Conservation (phyloP, 345 rosid genomes). For the Brassica incana region DNA sequence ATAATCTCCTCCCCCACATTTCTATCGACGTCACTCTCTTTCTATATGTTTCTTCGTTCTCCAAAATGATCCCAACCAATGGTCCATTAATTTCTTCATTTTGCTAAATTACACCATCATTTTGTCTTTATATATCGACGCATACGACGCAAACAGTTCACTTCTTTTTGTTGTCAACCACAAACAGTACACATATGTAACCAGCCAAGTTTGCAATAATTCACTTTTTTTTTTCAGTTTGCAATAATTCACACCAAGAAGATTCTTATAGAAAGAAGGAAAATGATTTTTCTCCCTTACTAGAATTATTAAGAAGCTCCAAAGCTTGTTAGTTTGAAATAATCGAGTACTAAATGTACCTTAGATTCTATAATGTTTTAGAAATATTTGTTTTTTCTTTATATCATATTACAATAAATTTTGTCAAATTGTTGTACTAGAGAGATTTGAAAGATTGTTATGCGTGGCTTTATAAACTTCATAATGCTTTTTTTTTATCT, state of each 20-base stretch:
- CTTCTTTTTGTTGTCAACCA: conserved; percentile 37
- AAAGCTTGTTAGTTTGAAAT: conserved; percentile 7
- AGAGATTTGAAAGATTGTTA: not conserved
- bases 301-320: not conserved
- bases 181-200: conserved; percentile 33
- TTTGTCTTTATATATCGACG: conserved; percentile 19
- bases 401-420: not conserved
- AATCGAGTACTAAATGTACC: not conserved
- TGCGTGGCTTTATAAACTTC: conserved; percentile 9
- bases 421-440: conserved; percentile 8
- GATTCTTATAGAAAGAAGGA: conserved; percentile 1
- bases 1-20: conserved; percentile 4
- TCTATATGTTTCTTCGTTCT: conserved; percentile 15
- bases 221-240: not conserved
- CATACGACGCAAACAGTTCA: conserved; percentile 36
- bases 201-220: conserved; percentile 33
- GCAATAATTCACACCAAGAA: conserved; percentile 29
- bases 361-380: not conserved
- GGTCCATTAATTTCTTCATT: conserved; percentile 30
- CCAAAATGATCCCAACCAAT: conserved; percentile 29
- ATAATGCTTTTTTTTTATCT: conserved; percentile 6
- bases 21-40: conserved; percentile 31
- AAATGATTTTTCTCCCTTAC: not conserved
- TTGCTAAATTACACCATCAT: conserved; percentile 26
- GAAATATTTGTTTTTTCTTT: not conserved